phyloP scores from a whole-genome alignment of 306 rosid species.

The Cucurbita ficifolia region DNA sequence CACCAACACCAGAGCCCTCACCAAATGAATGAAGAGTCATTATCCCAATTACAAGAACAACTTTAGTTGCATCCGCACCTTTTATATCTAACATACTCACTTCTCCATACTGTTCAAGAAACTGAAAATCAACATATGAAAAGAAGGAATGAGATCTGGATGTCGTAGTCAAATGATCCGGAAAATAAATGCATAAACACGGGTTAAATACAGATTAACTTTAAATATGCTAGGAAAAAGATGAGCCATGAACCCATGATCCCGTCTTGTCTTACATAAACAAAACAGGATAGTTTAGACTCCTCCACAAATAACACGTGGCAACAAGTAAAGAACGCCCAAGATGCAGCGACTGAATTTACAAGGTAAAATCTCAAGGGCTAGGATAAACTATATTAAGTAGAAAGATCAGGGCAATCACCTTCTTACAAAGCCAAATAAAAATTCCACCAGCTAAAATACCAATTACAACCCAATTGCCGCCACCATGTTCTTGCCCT shows the following conservation, averaged over 20 bases:
- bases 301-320: neutral
- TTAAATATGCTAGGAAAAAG: neutral
- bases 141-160: neutral
- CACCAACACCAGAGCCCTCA: constrained; percentile 98
- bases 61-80: constrained; percentile 96
- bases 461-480: constrained; percentile 88
- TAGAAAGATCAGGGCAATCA: constrained; percentile 14
- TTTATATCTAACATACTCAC: constrained; percentile 97
- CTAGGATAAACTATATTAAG: constrained; percentile 1
- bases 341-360: neutral
- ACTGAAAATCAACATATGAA: constrained; percentile 39
- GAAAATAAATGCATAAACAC: neutral
- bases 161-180: neutral
- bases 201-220: neutral
- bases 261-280: neutral
- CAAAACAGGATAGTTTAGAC: neutral
- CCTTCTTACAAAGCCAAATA: constrained; percentile 92
- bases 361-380: neutral
- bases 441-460: constrained; percentile 80
- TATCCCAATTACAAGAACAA: constrained; percentile 89
- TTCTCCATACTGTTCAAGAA: constrained; percentile 93
- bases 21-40: constrained; percentile 99
- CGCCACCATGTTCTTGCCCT: constrained; percentile 79
- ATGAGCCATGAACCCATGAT: neutral
- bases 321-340: neutral